Evolutionary conservation across 2,329 filamentous ascomycete genomes (phyloP), one percentile per base, ranked within the genome.

Genomic region (Venturia nashicola): DNA sequence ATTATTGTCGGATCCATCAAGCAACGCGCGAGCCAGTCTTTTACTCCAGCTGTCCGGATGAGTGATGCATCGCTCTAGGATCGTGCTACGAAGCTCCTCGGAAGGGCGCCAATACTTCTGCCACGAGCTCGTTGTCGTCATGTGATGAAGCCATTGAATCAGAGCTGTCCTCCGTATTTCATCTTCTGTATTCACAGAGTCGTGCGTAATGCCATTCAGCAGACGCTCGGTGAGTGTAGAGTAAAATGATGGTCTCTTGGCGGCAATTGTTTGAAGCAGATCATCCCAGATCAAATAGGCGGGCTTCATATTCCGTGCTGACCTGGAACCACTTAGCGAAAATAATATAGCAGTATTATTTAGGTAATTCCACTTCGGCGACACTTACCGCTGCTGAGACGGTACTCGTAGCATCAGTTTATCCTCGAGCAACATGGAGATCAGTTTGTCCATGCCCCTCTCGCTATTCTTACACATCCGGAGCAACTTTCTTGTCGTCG

Each of bases 221-320:
- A 54, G 16, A 16, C 23, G 14, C n/a, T 48, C n/a, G 18, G 44
- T 14, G 14, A 48, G 43, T 16, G n/a, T 23, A 18, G 42, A 62
- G 36, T 62, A 54, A 23, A 48, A 62, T 11, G n/a, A 23, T 39
- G 42, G 43, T 18, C 43, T 62, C 23, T 23, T 44, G 23, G 40
- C 32, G 7, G 61, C 40, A 16, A 62, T 48, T 18, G 61, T 23
- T 40, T 46, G 44, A 16, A 62, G 61, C 43, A 62, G 44, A 16
- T 36, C 34, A 62, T 62, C 36, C 61, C 61, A 62, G 42, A 62
- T 48, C n/a, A 48, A 23, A 18, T 39, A 62, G n/a, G 61, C 61
- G 40, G 20, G 18, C n/a, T 62, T 62, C 40, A 62, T 62, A 32
- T 51, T 48, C 34, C 36, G 12, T 18, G 54, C 14, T 3, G 27